phyloP scores from a whole-genome alignment of 306 rosid species.

The Cicer pinnatifidum region DNA sequence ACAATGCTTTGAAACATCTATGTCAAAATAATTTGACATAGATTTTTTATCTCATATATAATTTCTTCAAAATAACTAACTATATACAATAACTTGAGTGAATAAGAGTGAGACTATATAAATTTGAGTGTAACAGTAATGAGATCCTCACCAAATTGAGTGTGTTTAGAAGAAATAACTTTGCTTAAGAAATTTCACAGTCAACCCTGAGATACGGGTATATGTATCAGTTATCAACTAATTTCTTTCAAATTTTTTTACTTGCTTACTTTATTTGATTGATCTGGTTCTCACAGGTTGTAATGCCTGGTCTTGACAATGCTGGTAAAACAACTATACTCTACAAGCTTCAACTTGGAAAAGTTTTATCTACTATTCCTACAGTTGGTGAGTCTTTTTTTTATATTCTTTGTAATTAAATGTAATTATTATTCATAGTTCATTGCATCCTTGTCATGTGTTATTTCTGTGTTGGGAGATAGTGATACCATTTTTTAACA shows the following conservation, averaged over 20 bases:
- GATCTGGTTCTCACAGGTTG: constrained; percentile 61
- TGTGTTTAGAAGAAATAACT: too few species aligned
- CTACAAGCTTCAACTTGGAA: constrained; percentile 90
- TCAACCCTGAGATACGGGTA: constrained; percentile 53
- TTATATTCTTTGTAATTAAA: not conserved
- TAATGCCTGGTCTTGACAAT: constrained; percentile 92
- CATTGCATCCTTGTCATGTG: not conserved
- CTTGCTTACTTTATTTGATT: constrained; percentile 9
- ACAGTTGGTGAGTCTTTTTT: constrained; percentile 68
- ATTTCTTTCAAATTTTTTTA: not conserved
- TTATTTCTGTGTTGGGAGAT: not conserved
- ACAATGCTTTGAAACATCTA: too few species aligned
- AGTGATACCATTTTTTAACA: not conserved
- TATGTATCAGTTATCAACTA: not conserved
- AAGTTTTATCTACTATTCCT: constrained; percentile 82
- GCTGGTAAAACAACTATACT: constrained; percentile 93
- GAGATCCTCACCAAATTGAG: too few species aligned
- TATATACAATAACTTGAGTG: too few species aligned
- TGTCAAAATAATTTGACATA: too few species aligned
- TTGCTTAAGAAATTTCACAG: too few species aligned
- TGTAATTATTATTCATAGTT: not conserved
- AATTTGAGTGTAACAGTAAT: too few species aligned
- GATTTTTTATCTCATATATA: too few species aligned
- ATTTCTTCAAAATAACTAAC: too few species aligned
- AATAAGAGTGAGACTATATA: too few species aligned